Percentiles rank a stretch among this genome's conserved stretches.
These are phyloP conservation scores for Cyberlindnera subsufficiens DNA, from an alignment of 805 yeast species.

Conservation along the genomic window DNA sequence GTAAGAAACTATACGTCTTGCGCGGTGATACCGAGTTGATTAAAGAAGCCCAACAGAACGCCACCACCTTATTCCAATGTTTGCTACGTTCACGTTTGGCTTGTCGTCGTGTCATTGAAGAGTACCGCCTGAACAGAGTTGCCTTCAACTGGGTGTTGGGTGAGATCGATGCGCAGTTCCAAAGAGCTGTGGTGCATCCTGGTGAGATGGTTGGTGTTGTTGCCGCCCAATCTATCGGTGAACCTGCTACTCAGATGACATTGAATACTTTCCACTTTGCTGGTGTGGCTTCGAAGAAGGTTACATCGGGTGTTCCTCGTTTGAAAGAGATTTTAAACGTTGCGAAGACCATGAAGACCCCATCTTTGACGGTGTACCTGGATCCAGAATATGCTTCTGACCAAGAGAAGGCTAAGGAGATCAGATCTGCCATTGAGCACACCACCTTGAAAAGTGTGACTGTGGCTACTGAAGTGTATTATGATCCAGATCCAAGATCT, in stretches of 20 bases:
- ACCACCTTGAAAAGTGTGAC: constrained; percentile 93
- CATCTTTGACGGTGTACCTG: constrained; percentile 94
- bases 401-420: constrained; percentile 89
- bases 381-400: constrained; percentile 75
- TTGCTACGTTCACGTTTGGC: constrained; percentile 90
- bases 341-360: constrained; percentile 98
- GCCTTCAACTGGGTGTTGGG: constrained; percentile 97
- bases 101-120: constrained; percentile 85
- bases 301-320: constrained; percentile 96
- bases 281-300: constrained; percentile 95
- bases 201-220: constrained; percentile 99
- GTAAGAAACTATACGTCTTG: constrained; percentile 63
- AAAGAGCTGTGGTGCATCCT: constrained; percentile 86
- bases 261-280: constrained; percentile 97
- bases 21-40: constrained; percentile 75
- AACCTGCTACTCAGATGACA: constrained; percentile 98
- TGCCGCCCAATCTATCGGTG: constrained; percentile 97
- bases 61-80: constrained; percentile 85
- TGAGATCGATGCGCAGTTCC: constrained; percentile 90
- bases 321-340: constrained; percentile 96
- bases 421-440: constrained; percentile 96
- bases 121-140: constrained; percentile 72
- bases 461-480: constrained; percentile 93
- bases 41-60: constrained; percentile 87
- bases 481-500: constrained; percentile 96